Evolutionary conservation across 352 stramenopile species (phyloP).

Genomic region (Pythium scleroteichum): DNA sequence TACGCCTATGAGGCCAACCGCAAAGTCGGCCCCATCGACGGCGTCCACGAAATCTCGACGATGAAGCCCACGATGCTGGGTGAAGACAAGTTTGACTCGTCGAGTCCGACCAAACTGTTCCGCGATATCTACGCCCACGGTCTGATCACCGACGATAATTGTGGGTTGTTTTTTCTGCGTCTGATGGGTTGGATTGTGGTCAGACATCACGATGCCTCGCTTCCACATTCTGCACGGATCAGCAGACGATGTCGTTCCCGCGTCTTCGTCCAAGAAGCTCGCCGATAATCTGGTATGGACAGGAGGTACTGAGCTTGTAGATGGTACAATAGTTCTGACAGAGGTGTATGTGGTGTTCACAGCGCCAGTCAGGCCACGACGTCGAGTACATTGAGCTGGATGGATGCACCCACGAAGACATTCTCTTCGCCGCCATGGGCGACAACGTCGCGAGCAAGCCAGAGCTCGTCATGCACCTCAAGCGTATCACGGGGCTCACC

Average conservation of each 20-base stretch:
- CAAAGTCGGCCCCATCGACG: conserved; percentile 41
- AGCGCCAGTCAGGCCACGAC: conserved; percentile 44
- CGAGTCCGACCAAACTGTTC: conserved; percentile 51
- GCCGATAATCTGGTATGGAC: conserved; percentile 43
- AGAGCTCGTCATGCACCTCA: conserved; percentile 41
- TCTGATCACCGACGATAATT: not conserved
- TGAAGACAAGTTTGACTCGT: conserved; percentile 49
- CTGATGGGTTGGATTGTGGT: not conserved
- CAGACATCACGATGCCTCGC: conserved; percentile 42
- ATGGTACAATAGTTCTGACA: not conserved
- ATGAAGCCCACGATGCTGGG: conserved; percentile 81
- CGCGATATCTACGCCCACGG: conserved; percentile 21
- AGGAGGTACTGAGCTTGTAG: too few relatives aligned
- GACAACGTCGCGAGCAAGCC: conserved; percentile 47
- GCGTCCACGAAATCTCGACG: conserved; percentile 71
- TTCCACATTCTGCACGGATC: conserved; percentile 64
- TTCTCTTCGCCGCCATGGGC: conserved; percentile 73
- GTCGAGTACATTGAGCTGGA: conserved; percentile 44
- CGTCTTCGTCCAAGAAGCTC: conserved; percentile 61
- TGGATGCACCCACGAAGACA: conserved; percentile 64
- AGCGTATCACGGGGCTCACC: conserved; percentile 32
- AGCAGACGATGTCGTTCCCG: conserved; percentile 61
- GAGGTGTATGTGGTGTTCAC: conserved; percentile 10
- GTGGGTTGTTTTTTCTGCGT: not conserved
- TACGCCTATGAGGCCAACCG: conserved; percentile 71